phyloP scores from a whole-genome alignment of 129 eudicot species.

The Ambrosia trifida region DNA sequence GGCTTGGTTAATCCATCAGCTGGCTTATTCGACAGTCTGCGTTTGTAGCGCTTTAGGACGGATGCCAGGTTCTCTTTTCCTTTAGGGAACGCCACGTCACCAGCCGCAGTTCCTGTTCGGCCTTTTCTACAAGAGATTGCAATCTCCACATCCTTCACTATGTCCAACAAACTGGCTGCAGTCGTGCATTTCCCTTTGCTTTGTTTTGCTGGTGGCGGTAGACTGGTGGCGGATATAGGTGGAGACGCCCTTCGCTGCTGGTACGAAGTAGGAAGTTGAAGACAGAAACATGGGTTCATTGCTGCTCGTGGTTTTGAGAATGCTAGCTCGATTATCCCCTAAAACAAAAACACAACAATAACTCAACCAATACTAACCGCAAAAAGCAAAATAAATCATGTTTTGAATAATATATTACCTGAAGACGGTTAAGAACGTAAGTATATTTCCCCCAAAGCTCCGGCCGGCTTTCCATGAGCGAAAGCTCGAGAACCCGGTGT shows the following conservation, averaged over 20 bases:
- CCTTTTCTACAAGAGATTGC: constrained; percentile 91
- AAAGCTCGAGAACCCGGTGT: constrained; percentile 86
- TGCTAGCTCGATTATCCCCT: constrained; percentile 85
- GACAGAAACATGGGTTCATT: constrained; percentile 83
- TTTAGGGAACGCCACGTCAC: constrained; percentile 94
- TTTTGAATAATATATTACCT: constrained; percentile 42
- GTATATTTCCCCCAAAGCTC: constrained; percentile 97
- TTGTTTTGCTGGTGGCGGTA: constrained; percentile 75
- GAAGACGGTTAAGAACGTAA: constrained; percentile 93
- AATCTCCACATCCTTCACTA: constrained; percentile 82
- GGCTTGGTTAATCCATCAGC: constrained; percentile 42
- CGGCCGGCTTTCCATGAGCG: constrained; percentile 96
- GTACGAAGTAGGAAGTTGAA: constrained; percentile 61
- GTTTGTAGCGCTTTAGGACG: constrained; percentile 86
- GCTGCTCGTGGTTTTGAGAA: constrained; percentile 76
- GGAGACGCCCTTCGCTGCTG: constrained; percentile 59
- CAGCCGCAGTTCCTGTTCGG: constrained; percentile 94
- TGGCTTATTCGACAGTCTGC: constrained; percentile 62
- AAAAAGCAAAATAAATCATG: background rate
- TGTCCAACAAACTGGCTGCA: constrained; percentile 63
- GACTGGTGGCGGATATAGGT: constrained; percentile 45
- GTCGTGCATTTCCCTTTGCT: constrained; percentile 74
- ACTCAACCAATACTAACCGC: background rate
- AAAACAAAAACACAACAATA: constrained; percentile 3
- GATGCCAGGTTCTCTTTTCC: constrained; percentile 95